Evolutionary conservation across 2,329 filamentous ascomycete species (phyloP).

Genomic region (Nigrospora oryzae): DNA sequence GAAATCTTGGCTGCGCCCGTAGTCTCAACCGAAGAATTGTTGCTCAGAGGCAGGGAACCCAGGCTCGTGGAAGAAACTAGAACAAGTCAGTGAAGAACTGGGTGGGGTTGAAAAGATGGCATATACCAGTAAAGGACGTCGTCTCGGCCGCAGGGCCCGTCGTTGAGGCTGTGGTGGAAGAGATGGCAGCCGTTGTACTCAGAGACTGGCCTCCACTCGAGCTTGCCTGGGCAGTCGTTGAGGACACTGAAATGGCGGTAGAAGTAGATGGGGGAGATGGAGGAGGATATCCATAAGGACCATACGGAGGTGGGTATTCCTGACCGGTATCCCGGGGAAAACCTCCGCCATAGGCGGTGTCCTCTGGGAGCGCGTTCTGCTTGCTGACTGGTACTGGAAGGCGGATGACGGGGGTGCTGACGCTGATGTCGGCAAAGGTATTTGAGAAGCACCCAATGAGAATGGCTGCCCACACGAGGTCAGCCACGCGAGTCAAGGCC

Average conservation of each 20-base stretch:
- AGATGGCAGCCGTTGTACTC: not conserved
- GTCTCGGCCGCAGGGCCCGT: too few species aligned
- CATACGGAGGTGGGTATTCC: conserved; percentile 4
- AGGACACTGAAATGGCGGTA: not conserved
- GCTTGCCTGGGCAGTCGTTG: not conserved
- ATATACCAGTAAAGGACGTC: too few species aligned
- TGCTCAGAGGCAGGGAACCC: not conserved
- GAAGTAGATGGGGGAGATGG: not conserved
- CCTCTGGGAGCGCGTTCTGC: not conserved
- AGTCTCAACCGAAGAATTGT: conserved; percentile 1
- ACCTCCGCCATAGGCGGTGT: conserved; percentile 2
- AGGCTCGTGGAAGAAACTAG: too few species aligned
- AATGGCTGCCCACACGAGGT: conserved; percentile 22
- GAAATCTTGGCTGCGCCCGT: not conserved
- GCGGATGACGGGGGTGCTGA: conserved; percentile 6
- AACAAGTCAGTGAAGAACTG: too few species aligned
- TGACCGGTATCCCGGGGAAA: not conserved
- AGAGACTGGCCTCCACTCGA: not conserved
- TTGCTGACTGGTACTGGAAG: not conserved
- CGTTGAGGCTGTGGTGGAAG: not conserved
- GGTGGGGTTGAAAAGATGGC: too few species aligned
- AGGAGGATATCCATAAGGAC: not conserved
- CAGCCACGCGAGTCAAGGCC: conserved; percentile 18
- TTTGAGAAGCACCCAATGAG: conserved; percentile 15
- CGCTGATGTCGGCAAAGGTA: conserved; percentile 4